Evolutionary conservation across 2,329 filamentous ascomycete species (phyloP).

Genomic region (Didymella pinodella): DNA sequence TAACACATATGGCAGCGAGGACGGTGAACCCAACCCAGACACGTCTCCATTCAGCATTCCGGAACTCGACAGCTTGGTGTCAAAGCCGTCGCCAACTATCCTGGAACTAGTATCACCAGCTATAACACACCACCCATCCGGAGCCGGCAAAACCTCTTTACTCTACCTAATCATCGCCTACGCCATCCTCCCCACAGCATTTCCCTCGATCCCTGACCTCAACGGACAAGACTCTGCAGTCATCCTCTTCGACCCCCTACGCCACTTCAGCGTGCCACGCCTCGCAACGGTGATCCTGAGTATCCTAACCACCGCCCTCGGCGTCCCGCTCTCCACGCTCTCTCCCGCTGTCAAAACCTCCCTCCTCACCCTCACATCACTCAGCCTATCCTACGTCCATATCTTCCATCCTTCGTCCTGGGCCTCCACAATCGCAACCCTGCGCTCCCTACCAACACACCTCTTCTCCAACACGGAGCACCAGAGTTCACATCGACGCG

Average conservation of each 20-base stretch:
- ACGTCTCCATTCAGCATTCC: constrained; percentile 52
- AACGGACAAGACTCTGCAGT: constrained; percentile 56
- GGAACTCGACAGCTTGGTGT: constrained; percentile 55
- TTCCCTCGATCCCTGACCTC: constrained; percentile 32
- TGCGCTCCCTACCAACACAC: constrained; percentile 58
- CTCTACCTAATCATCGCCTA: constrained; percentile 64
- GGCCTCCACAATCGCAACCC: constrained; percentile 58
- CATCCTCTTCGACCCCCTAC: constrained; percentile 65
- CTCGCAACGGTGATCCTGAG: constrained; percentile 52
- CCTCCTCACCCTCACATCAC: constrained; percentile 41
- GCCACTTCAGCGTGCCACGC: constrained; percentile 60
- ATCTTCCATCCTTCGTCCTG: constrained; percentile 65
- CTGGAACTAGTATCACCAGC: constrained; percentile 63
- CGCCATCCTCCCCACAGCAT: constrained; percentile 58
- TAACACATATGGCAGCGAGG: not conserved
- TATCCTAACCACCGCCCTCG: constrained; percentile 17
- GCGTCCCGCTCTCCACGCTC: not conserved
- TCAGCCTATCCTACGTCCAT: constrained; percentile 63
- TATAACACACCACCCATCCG: constrained; percentile 47
- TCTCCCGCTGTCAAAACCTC: not conserved
- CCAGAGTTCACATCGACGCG: constrained; percentile 54
- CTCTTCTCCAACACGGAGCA: constrained; percentile 61
- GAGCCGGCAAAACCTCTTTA: constrained; percentile 66
- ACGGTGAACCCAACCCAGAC: not conserved
- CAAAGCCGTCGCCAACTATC: constrained; percentile 22